Conservation (phyloP, 768 basidiomycete genomes). For the Agaricus blazei region DNA sequence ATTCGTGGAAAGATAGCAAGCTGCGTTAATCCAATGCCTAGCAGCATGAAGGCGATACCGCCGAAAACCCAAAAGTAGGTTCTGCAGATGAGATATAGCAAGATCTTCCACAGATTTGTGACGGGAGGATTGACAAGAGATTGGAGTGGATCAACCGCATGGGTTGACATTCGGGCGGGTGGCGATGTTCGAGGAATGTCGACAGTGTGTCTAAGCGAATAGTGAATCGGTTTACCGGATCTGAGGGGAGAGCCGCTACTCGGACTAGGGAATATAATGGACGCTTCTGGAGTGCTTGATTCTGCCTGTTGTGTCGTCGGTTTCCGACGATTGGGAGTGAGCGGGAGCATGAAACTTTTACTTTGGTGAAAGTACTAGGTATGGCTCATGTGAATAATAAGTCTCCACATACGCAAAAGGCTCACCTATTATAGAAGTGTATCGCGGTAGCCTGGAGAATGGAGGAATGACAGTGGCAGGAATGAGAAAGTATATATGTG, state of each 20-base stretch:
- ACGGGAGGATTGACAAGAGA: background rate
- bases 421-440: no score
- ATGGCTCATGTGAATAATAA: no score
- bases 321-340: background rate
- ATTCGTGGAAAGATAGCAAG: slow-evolving; percentile 8
- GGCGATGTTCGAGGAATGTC: background rate
- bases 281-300: background rate
- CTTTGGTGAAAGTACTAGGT: no score
- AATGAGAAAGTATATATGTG: no score
- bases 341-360: no score
- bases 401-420: no score
- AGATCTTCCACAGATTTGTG: background rate
- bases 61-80: slow-evolving; percentile 5
- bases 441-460: no score
- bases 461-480: no score
- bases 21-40: slow-evolving; percentile 12
- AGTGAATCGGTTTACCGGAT: background rate
- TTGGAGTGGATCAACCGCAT: background rate
- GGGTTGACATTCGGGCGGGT: background rate
- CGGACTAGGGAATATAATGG: no score
- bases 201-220: background rate
- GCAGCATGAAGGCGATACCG: slow-evolving; percentile 10
- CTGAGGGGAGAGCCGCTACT: background rate
- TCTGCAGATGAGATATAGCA: background rate
- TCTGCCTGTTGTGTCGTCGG: background rate